Conservation (phyloP, 2,329 filamentous ascomycete species). For the Mycogone perniciosa region DNA sequence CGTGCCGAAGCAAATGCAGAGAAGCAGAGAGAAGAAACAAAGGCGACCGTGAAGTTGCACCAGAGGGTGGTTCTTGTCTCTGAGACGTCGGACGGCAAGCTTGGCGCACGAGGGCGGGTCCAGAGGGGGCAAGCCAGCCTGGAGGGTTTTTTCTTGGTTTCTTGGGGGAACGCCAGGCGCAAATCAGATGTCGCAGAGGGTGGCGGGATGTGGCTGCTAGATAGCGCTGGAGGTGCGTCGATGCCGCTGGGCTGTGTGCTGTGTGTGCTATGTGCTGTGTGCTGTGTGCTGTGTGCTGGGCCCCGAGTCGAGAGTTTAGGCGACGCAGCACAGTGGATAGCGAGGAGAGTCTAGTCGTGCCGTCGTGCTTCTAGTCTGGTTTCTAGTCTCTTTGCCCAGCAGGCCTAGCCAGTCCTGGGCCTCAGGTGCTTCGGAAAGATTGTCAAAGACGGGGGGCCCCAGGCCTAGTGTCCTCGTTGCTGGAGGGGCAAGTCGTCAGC, state of each 20-base stretch:
- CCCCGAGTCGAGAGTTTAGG: too few species aligned
- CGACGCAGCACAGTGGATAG: too few species aligned
- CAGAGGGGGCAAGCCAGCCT: slow-evolving; percentile 1
- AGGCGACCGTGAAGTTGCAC: slow-evolving; percentile 12
- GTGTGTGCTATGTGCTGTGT: slow-evolving; percentile 2
- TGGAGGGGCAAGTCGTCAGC: slow-evolving; percentile 14
- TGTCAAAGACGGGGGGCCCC: slow-evolving; percentile 5
- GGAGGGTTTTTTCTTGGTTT: background rate
- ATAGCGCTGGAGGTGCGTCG: background rate
- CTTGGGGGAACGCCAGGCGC: background rate
- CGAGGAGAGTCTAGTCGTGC: too few species aligned
- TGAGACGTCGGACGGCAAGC: slow-evolving; percentile 7
- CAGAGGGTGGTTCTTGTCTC: slow-evolving; percentile 12
- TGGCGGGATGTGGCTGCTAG: slow-evolving; percentile 13
- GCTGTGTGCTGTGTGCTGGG: background rate
- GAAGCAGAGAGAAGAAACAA: slow-evolving; percentile 9
- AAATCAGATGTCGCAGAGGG: slow-evolving; percentile 8
- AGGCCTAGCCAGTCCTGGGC: background rate
- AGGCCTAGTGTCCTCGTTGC: slow-evolving; percentile 7
- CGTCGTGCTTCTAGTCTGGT: too few species aligned
- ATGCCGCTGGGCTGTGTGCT: background rate
- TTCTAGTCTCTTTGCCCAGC: background rate
- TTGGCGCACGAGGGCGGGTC: slow-evolving; percentile 15
- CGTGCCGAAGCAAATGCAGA: background rate
- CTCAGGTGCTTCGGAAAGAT: slow-evolving; percentile 9